Base-by-base conservation (phyloP, 129 eudicot genomes). In the Rutidosis leptorrhynchoides region DNA sequence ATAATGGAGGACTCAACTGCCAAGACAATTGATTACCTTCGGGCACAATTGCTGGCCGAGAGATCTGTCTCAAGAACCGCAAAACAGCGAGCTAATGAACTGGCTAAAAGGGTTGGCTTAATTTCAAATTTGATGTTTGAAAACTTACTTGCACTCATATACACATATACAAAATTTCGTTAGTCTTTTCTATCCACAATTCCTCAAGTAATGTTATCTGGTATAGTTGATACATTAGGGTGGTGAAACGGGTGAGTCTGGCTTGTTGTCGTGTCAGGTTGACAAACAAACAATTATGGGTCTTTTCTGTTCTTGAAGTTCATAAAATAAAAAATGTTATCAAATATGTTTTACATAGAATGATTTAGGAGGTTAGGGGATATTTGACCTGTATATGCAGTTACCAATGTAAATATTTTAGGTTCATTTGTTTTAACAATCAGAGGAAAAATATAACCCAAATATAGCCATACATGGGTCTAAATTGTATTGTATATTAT, bases 51-150 rank as follows among this genome's bases (percentile, higher is more conserved):
- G 68, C 74, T 82, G 60, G 79, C 96, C 24, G 98, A 93, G 79
- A 93, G 98, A 74, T 80, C 95, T 30, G 90, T 93, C 66, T 88
- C 96, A 29, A 85, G 79, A 77, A 66, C 98, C 17, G 87, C 98
- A 55, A 85, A 79, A 61, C 87, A 83, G 66, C 83, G 95, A 79
- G 91, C 92, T 69, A 78, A 84, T 78, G 98, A 88, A 68, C 85
- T 88, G 81, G 84, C 87, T 43, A 86, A 83, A 86, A 79, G 92
- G 96, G 98, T 93, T 33, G 76, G 96, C 68, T 40, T 70, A 35
- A 28, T 65, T 55, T 45, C 61, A 72, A 9, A 61, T 21, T 56
- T 40, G 46, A 71, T 28, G 58, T 27, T 40, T 21, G 46, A 64
- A 32, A 40, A 62, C 69, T 45, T 57, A 56, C 62, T 12, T 23